These are phyloP conservation scores for Cryptomeria japonica DNA, from an alignment of 75 land plant species.

Conservation along the genomic window DNA sequence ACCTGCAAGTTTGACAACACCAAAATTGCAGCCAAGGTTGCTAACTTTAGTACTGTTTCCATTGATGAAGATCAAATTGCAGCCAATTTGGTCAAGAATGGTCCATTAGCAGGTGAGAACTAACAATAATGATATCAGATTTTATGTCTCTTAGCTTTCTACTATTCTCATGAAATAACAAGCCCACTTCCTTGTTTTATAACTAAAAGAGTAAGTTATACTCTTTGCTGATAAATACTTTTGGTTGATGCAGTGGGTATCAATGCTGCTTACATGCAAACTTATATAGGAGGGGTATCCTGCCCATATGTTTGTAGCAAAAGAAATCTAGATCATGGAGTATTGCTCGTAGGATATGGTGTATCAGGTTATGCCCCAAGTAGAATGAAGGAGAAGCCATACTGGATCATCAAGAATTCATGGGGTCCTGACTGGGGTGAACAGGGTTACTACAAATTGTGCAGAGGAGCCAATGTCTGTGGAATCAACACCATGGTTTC, in stretches of 20 bases:
- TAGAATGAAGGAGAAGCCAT: slow-evolving; percentile 63
- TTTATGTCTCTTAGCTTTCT: too few relatives aligned
- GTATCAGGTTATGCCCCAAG: slow-evolving; percentile 46
- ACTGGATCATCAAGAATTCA: slow-evolving; percentile 94
- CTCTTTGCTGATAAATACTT: too few relatives aligned
- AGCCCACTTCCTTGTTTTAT: not conserved
- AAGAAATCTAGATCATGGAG: slow-evolving; percentile 51
- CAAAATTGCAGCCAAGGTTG: slow-evolving; percentile 52
- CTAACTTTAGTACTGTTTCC: slow-evolving; percentile 56
- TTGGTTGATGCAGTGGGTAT: slow-evolving; percentile 48
- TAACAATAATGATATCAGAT: too few relatives aligned
- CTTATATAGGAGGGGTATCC: slow-evolving; percentile 62
- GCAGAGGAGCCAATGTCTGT: slow-evolving; percentile 75
- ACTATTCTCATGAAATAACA: too few relatives aligned
- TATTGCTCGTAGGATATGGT: slow-evolving; percentile 64
- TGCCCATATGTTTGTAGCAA: slow-evolving; percentile 60
- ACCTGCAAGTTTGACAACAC: slow-evolving; percentile 48
- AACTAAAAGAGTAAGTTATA: not conserved
- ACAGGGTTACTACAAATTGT: slow-evolving; percentile 79
- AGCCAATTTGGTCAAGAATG: slow-evolving; percentile 57
- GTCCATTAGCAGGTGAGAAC: slow-evolving; percentile 60
- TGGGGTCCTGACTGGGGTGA: slow-evolving; percentile 93
- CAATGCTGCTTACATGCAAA: slow-evolving; percentile 72
- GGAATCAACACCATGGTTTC: slow-evolving; percentile 92
- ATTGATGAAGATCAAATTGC: slow-evolving; percentile 68